Evolutionary conservation across 345 rosid species (phyloP).

Genomic region (Dimocarpus longan): DNA sequence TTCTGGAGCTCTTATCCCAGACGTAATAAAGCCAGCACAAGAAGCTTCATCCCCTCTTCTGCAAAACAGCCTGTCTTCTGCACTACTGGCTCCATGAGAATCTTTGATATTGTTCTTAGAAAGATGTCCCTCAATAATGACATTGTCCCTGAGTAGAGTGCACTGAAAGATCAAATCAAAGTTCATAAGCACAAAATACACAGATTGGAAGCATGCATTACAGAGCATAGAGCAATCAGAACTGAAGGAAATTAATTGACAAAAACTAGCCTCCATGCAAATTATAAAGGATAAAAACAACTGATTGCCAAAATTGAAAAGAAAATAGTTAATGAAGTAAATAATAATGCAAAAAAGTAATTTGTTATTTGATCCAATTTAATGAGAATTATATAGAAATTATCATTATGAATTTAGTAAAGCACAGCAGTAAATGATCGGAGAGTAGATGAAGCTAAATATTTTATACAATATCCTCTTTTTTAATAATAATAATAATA

Average conservation of each 20-base stretch:
- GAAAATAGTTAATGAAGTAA: neutral
- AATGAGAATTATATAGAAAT: neutral
- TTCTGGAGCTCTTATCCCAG: constrained; percentile 24
- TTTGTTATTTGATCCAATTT: neutral
- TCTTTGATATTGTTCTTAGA: constrained; percentile 31
- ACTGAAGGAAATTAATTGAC: neutral
- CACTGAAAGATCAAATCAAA: constrained; percentile 90
- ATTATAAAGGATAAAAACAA: neutral
- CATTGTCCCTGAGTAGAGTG: constrained; percentile 90
- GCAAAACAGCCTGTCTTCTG: constrained; percentile 20
- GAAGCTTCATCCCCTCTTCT: constrained; percentile 29
- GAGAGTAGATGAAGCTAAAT: too few relatives aligned
- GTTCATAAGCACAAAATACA: constrained; percentile 62
- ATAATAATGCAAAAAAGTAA: too few relatives aligned
- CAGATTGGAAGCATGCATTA: constrained; percentile 2
- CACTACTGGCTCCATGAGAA: constrained; percentile 31
- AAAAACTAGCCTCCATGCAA: neutral
- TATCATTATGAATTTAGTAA: neutral
- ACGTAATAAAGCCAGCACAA: constrained; percentile 16
- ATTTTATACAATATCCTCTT: too few relatives aligned
- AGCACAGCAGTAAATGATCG: too few relatives aligned
- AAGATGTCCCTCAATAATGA: constrained; percentile 47
- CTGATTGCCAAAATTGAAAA: neutral
- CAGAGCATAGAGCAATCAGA: neutral
- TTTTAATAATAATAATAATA: too few relatives aligned